These are phyloP conservation scores for Beauveria sp. DNA, from an alignment of 2,329 filamentous ascomycete genomes.

Conservation along the genomic window DNA sequence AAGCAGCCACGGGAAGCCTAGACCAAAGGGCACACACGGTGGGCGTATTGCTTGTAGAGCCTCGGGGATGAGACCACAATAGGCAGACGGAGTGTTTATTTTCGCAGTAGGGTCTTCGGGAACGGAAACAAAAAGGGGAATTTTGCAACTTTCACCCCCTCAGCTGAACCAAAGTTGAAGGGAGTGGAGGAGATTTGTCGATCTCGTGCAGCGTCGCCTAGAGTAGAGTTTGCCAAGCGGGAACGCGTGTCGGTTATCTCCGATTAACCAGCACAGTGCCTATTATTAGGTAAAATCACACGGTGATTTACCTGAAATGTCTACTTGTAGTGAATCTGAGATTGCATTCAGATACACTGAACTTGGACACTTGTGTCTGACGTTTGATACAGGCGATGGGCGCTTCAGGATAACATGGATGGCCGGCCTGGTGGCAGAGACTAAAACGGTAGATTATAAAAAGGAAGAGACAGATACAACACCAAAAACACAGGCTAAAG, in stretches of 20 bases:
- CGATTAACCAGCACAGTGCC: background rate
- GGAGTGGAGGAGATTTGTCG: background rate
- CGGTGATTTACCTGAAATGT: background rate
- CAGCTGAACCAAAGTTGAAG: background rate
- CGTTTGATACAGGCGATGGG: background rate
- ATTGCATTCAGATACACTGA: no score
- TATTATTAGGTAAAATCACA: background rate
- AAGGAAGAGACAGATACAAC: background rate
- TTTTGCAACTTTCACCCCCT: background rate
- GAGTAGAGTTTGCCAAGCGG: conserved; percentile 10
- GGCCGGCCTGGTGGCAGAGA: background rate
- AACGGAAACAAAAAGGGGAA: background rate
- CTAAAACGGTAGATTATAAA: background rate
- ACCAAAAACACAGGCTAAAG: background rate
- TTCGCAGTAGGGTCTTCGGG: background rate
- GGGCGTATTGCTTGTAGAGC: background rate
- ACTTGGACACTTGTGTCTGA: background rate
- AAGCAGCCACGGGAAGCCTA: background rate
- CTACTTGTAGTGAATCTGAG: background rate
- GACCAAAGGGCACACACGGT: background rate
- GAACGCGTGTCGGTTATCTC: conserved; percentile 6
- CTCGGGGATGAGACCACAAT: background rate
- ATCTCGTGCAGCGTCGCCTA: background rate
- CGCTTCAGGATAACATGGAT: background rate
- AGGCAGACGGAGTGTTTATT: no score